phyloP scores from a whole-genome alignment of 129 eudicot genomes.

The Pseudognaphalium luteoalbum region DNA sequence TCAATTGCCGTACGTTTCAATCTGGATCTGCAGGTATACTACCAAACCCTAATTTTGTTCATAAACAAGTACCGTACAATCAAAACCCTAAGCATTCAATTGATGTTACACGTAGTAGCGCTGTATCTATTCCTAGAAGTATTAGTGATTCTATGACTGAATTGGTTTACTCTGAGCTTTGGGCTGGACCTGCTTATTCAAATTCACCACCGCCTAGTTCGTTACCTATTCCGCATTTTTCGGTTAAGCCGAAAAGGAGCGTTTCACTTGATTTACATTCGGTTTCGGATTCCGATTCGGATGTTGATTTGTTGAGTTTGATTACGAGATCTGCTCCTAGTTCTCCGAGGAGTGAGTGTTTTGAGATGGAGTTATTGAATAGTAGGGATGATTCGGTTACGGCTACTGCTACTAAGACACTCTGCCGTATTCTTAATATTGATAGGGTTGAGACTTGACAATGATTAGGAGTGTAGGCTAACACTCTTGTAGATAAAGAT shows the following conservation, averaged over 20 bases:
- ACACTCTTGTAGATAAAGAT: constrained; percentile 41
- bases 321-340: constrained; percentile 70
- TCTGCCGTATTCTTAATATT: constrained; percentile 76
- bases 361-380: constrained; percentile 26
- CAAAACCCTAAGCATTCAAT: constrained; percentile 20
- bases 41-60: constrained; percentile 22
- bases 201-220: constrained; percentile 86
- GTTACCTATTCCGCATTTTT: constrained; percentile 70
- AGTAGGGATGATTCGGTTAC: constrained; percentile 40
- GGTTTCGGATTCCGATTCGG: constrained; percentile 30
- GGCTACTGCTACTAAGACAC: constrained; percentile 56
- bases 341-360: constrained; percentile 43
- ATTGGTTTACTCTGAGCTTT: constrained; percentile 53
- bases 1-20: constrained; percentile 59
- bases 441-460: constrained; percentile 55
- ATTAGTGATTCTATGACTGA: background rate
- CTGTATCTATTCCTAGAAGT: constrained; percentile 42
- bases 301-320: constrained; percentile 35
- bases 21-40: constrained; percentile 52
- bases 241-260: constrained; percentile 51
- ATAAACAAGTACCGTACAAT: constrained; percentile 8
- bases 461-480: constrained; percentile 33
- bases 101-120: constrained; percentile 22
- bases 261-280: constrained; percentile 60
- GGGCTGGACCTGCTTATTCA: constrained; percentile 92